Percentiles rank a stretch among this genome's conserved stretches.
Conservation (phyloP, 192 early-diverging fungal species). For the Mortierella alpina region DNA sequence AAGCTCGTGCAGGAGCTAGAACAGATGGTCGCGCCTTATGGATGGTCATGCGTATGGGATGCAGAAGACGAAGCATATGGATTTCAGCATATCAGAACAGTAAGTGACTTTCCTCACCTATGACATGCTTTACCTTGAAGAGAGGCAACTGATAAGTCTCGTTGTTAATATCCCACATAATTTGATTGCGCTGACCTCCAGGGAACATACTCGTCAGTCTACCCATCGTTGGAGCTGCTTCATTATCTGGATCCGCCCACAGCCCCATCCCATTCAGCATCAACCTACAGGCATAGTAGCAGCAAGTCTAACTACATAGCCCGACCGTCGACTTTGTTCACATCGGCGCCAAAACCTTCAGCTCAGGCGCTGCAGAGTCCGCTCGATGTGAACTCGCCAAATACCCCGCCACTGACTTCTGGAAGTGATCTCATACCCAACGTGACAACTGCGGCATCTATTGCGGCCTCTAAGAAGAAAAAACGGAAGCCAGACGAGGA, state of each 20-base stretch:
- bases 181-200: neutral
- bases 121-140: no score
- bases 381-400: no score
- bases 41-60: constrained; percentile 35
- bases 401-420: neutral
- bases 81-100: constrained; percentile 33
- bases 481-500: neutral
- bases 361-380: no score
- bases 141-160: neutral
- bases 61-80: constrained; percentile 44
- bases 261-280: neutral
- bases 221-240: constrained; percentile 30
- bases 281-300: neutral
- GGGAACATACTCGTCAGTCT: constrained; percentile 38
- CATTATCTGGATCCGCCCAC: constrained; percentile 20
- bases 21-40: constrained; percentile 17
- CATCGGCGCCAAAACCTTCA: no score
- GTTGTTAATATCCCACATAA: neutral
- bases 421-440: constrained; percentile 3
- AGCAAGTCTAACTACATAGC: neutral
- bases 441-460: constrained; percentile 18
- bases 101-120: neutral
- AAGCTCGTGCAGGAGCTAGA: constrained; percentile 34
- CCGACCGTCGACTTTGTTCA: no score
- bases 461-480: neutral